Base-by-base conservation (phyloP, 768 basidiomycete genomes). In the Nidularia pulvinata region DNA sequence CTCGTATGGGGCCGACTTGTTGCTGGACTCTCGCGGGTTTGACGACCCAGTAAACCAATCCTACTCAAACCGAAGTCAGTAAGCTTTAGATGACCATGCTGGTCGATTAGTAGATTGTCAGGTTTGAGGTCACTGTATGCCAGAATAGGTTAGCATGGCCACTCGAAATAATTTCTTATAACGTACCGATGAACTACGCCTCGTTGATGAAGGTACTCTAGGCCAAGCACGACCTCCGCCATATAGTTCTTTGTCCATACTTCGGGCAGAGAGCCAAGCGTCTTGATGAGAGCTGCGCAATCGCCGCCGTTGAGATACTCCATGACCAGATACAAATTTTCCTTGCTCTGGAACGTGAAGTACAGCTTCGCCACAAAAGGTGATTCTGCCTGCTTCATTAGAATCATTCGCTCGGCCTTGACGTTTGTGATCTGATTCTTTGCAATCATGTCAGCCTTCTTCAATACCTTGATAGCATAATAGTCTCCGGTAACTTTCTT, bases 391-490 rank as follows among this genome's bases (percentile, higher is more conserved):
- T 98, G 96, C 68, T 95, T 95, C 97, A 99, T 99, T 60, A 99
- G 81, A 63, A 99, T 99, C 88, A 97, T 98, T 53, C 97, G 84
- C 75, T 99, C 97, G 1, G 97, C 97, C 74, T 98, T 98, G 69
- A 99, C 97, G 67, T 98, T 99, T 48, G 97, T 98, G 68, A 99
- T 96, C 71, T 99, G 97, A 76, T 99, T 99, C 83, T 99, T 99
- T 39, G 97, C 93, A 68, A 99, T 98, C 97, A 99, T 99, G 72
- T 99, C 97, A n/a, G 95, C 93, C 77, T 99, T 99, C 77, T 96
- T 98, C 66, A 99, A 73, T n/a, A 98, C 95, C 72, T 99, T 99
- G 84, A 99, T 96, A 30, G 97, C 97, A 73, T 89, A 99, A 71
- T 98, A 98, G 71, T 98, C 97, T 50, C 97, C 97, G 2, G 97